Conservation (phyloP, 164 flowering plant species). For the Vitis rotundifolia region DNA sequence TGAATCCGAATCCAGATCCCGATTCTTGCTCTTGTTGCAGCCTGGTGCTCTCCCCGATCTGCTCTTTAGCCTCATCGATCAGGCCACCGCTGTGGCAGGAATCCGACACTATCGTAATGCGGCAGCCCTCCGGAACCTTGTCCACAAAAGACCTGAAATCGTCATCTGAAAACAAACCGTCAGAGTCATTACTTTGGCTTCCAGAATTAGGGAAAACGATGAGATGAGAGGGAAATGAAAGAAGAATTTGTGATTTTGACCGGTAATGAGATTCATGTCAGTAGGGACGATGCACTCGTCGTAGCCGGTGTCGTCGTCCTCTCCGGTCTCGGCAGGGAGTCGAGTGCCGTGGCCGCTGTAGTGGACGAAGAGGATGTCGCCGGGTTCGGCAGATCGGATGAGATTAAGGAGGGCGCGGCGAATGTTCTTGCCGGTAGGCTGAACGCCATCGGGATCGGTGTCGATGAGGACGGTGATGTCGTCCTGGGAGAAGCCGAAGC, state of each 20-base stretch:
- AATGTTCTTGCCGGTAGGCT: conserved; percentile 93
- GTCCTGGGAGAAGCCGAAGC: conserved; percentile 67
- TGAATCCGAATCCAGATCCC: conserved; percentile 55
- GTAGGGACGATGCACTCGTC: conserved; percentile 96
- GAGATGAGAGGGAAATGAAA: background rate
- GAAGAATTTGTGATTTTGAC: conserved; percentile 21
- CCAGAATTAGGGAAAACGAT: background rate
- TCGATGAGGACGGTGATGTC: conserved; percentile 82
- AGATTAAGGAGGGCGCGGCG: conserved; percentile 54
- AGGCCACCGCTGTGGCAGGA: conserved; percentile 98
- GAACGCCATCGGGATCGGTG: conserved; percentile 63
- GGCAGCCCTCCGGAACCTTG: conserved; percentile 62
- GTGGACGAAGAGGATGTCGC: conserved; percentile 80
- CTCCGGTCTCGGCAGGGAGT: conserved; percentile 94
- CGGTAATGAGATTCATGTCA: conserved; percentile 97
- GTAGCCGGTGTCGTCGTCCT: conserved; percentile 90
- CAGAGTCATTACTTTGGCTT: background rate
- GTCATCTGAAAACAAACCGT: conserved; percentile 56
- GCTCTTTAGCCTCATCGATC: conserved; percentile 80
- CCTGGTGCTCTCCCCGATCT: conserved; percentile 86
- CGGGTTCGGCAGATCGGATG: conserved; percentile 53
- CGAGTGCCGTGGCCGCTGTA: conserved; percentile 98
- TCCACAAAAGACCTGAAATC: conserved; percentile 88
- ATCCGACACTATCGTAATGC: conserved; percentile 80
- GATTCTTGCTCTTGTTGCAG: conserved; percentile 11